Percentiles rank a stretch among this genome's conserved stretches.
Evolutionary conservation across 2,329 filamentous ascomycete species (phyloP).

Genomic region (Exophiala dermatitidis): DNA sequence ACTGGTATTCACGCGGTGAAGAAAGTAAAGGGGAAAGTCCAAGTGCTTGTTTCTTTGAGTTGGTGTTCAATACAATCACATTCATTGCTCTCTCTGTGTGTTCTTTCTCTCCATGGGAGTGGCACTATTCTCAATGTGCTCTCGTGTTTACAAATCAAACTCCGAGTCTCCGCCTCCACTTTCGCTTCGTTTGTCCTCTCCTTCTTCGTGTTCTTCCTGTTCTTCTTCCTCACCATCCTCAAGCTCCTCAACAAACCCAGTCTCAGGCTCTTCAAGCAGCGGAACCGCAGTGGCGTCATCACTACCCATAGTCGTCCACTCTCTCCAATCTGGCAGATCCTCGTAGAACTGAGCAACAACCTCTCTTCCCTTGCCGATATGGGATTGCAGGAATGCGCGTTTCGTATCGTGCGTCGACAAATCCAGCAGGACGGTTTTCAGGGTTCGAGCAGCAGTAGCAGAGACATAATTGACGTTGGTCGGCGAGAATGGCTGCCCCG

Average conservation of each 20-base stretch:
- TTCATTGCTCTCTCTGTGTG: neutral
- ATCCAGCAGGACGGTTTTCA: neutral
- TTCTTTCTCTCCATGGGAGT: neutral
- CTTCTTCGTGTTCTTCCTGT: neutral
- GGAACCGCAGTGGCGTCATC: neutral
- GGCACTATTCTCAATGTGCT: too few species aligned
- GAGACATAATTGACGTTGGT: too few species aligned
- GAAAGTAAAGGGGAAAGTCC: too few species aligned
- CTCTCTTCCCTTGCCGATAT: neutral
- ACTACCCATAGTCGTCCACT: neutral
- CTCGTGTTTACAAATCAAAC: slow-evolving; percentile 4
- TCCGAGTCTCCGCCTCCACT: neutral
- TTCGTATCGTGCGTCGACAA: neutral
- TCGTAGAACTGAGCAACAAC: neutral
- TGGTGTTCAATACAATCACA: too few species aligned
- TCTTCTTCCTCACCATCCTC: slow-evolving; percentile 1
- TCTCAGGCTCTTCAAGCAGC: neutral
- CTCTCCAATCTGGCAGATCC: neutral
- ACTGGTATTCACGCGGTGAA: too few species aligned
- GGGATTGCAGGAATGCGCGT: neutral
- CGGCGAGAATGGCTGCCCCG: too few species aligned
- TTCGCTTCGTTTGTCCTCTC: neutral
- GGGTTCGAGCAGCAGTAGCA: neutral
- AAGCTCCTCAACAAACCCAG: slow-evolving; percentile 1
- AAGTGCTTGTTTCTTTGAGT: too few species aligned